Evolutionary conservation across 495 filamentous ascomycete species (phyloP), one percentile per base, ranked within the genome.

Genomic region (Xylaria acuta): DNA sequence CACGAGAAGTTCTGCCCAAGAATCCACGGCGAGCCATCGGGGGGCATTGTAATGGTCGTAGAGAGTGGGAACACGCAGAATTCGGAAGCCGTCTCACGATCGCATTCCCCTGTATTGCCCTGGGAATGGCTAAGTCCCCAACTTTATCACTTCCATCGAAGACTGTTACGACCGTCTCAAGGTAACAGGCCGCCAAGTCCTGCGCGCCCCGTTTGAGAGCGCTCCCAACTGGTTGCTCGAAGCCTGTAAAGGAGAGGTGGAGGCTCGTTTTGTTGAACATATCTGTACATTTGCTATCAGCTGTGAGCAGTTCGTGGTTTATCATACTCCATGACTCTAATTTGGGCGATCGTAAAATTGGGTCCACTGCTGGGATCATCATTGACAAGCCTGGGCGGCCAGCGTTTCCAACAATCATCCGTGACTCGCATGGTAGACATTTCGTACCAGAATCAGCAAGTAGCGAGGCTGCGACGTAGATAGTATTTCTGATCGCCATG

Each of bases 191-290:
- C 47, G 22, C 47, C n/a, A 51, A 51, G 47, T 51, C 47, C 7
- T 51, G 47, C n/a, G 47, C 47, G 47, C 47, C 47, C 7, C 8
- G n/a, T 25, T 51, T 51, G 47, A 51, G 47, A 11, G 47, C 25
- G 47, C 47, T 51, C 7, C 47, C 47, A 0, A 51, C 47, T 9
- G 47, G n/a, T 25, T 51, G 47, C 47, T 51, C 47, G 47, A 51
- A 51, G n/a, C 47, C 47, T 51, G 47, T 51, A 3, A 51, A 51
- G 8, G 47, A n/a, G 47, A 51, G 47, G 20, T 51, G 47, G 7
- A 22, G 47, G n/a, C 47, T 51, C 25, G n/a, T 51, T 51, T n/a
- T 51, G 47, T 51, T n/a, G 47, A 51, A 51, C 47, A 51, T 51
- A 22, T 51, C 47, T 11, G 47, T 51, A 9, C 47, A 51, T 51